Evolutionary conservation across 352 stramenopile species (phyloP), one percentile per base, ranked within the genome.

Genomic region (Phytophthora europaea): DNA sequence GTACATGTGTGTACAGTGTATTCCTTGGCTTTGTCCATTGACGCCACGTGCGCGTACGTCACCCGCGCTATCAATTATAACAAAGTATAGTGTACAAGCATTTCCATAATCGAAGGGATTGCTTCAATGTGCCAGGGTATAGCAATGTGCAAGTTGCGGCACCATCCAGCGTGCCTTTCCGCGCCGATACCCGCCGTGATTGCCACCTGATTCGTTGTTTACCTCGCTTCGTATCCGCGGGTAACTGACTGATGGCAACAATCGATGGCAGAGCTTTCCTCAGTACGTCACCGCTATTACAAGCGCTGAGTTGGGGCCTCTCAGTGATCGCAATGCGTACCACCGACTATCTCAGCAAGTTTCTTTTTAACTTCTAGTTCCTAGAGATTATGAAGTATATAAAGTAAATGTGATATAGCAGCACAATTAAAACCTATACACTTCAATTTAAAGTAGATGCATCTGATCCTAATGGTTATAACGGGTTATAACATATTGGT

Each of bases 141-240:
- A 50, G 43, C 43, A 50, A 50, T n/a, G 43, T 50, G 43, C 43
- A 50, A 50, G 43, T 50, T 50, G 43, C 43, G 43, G 43, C 43
- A 47, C 34, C 34, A 40, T 13, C 8, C 34, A 40, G 13, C 16
- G 40, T n/a, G 38, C 38, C 28, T 31, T 31, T 31, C 28, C 28
- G 28, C 28, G 28, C 28, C 28, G 28, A 31, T 31, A 31, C 28
- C 28, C 28, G 28, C 28, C 28, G 28, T 50, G n/a, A 31, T 53
- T 53, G 20, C 47, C 16, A 28, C 20, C 47, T 26, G 47, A 53
- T 31, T 53, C 28, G 28, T 31, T 31, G 28, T 6, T 31, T 31
- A 20, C 47, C 47, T 28, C n/a, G 22, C 28, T 28, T 53, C 47
- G 47, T 53, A 53, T 26, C 47, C 20, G 28, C 3, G 28, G 28